A percentile compares a stretch with the other conserved stretches of the same genome.
These are phyloP conservation scores for Astrocystis sublimbata DNA, from an alignment of 495 filamentous ascomycete species.

Conservation along the genomic window DNA sequence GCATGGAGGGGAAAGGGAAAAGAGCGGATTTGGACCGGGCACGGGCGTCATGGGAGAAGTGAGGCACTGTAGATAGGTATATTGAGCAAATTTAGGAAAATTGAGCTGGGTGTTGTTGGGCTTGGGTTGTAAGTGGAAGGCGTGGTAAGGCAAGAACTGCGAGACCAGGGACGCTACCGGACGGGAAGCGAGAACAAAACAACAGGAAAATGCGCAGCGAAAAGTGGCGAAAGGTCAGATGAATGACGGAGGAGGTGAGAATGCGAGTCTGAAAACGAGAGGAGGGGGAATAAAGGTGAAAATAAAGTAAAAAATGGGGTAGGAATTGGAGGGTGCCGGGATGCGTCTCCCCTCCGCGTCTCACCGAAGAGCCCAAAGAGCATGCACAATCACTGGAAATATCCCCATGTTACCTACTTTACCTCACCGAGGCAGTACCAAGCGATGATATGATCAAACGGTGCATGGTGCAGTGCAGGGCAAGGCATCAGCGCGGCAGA, in stretches of 20 bases:
- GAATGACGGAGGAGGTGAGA: not conserved
- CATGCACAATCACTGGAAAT: constrained; percentile 1
- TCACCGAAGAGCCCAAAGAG: constrained; percentile 11
- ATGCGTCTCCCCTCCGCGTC: constrained; percentile 10
- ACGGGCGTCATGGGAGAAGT: not conserved
- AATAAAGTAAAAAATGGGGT: constrained; percentile 9
- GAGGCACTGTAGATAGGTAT: not conserved
- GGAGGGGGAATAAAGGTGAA: not conserved
- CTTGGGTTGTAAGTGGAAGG: no score
- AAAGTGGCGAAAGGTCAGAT: not conserved
- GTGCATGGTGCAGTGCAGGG: not conserved
- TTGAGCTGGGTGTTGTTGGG: not conserved
- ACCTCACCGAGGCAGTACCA: constrained; percentile 20
- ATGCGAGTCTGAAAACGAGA: not conserved
- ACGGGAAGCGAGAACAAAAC: not conserved
- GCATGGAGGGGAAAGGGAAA: not conserved
- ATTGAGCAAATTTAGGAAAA: not conserved
- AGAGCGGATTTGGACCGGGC: not conserved
- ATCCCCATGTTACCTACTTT: constrained; percentile 11
- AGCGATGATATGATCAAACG: constrained; percentile 14
- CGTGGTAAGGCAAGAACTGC: no score
- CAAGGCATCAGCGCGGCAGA: constrained; percentile 7
- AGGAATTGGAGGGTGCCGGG: constrained; percentile 10
- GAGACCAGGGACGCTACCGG: no score
- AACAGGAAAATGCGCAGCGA: not conserved